Evolutionary conservation across 176 grass and related monocot genomes (phyloP).

Genomic region (Puccinellia tenuiflora): DNA sequence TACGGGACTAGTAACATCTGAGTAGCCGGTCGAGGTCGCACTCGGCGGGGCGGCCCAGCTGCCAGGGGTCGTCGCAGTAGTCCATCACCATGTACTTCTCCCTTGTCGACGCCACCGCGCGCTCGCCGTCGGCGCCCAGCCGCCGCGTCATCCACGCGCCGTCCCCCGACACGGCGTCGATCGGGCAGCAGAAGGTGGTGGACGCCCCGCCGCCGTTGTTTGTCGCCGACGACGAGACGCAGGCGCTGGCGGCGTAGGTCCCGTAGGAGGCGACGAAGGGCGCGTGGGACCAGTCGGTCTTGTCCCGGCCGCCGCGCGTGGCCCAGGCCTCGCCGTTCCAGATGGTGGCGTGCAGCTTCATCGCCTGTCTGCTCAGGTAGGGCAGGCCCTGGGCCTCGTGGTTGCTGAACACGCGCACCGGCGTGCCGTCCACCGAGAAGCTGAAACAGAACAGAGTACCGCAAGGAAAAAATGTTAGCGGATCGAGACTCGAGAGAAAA

Average conservation of each 20-base stretch:
- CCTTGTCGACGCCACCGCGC: conserved; percentile 20
- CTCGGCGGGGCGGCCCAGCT: conserved; percentile 10
- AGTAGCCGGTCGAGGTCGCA: conserved; percentile 6
- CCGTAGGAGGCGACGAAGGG: conserved; percentile 43
- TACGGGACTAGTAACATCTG: too few relatives aligned
- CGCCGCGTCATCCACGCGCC: conserved; percentile 23
- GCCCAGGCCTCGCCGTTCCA: conserved; percentile 51
- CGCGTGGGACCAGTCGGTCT: conserved; percentile 36
- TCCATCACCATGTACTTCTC: conserved; percentile 42
- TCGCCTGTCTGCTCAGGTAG: conserved; percentile 31
- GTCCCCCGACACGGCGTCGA: background rate
- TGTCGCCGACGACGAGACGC: background rate
- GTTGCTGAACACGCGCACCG: conserved; percentile 38
- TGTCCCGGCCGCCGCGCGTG: conserved; percentile 39
- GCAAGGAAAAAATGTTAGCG: background rate
- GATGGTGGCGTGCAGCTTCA: conserved; percentile 28
- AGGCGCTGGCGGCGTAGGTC: conserved; percentile 19
- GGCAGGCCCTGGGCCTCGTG: background rate
- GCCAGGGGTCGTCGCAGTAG: conserved; percentile 36
- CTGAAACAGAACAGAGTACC: background rate
- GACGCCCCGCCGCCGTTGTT: background rate
- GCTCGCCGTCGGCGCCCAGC: background rate
- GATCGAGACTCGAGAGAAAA: too few relatives aligned
- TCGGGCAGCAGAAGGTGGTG: background rate
- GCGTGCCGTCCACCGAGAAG: conserved; percentile 38